A percentile compares a stretch with the other conserved stretches of the same genome.
These are phyloP conservation scores for Ophiorrhiza pumila DNA, from an alignment of 257 asterid genomes.

Conservation along the genomic window DNA sequence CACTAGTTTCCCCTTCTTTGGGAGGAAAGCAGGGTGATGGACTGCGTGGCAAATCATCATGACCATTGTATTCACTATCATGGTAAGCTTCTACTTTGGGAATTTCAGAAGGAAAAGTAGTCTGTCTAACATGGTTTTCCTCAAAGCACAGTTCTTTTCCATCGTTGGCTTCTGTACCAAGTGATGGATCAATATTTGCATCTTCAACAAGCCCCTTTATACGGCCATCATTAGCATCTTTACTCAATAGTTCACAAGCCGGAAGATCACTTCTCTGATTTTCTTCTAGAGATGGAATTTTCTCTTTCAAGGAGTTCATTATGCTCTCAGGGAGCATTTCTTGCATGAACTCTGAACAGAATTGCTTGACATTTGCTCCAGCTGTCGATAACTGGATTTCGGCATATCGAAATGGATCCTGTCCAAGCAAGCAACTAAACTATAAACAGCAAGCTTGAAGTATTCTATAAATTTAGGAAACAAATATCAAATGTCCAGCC, in stretches of 20 bases:
- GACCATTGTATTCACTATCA: slow-evolving; percentile 3
- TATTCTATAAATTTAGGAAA: not conserved
- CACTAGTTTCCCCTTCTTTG: slow-evolving; percentile 7
- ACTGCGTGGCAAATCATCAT: not conserved
- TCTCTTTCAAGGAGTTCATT: slow-evolving; percentile 6
- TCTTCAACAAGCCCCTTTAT: slow-evolving; percentile 6
- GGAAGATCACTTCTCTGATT: not conserved
- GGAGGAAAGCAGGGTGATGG: slow-evolving; percentile 11
- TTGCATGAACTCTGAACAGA: slow-evolving; percentile 25
- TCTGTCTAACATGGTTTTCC: slow-evolving; percentile 2
- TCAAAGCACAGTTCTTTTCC: slow-evolving; percentile 10
- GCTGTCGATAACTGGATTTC: slow-evolving; percentile 25
- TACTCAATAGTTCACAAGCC: slow-evolving; percentile 4
- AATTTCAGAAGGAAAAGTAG: slow-evolving; percentile 7
- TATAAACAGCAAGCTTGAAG: slow-evolving; percentile 5
- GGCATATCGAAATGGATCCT: slow-evolving; percentile 22
- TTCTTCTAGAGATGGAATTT: slow-evolving; percentile 8
- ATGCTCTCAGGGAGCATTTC: slow-evolving; percentile 21
- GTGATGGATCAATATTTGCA: not conserved
- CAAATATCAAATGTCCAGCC: not conserved
- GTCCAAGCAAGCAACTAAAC: slow-evolving; percentile 10
- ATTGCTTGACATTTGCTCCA: slow-evolving; percentile 23
- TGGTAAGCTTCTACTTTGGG: slow-evolving; percentile 1
- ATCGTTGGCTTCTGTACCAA: not conserved
- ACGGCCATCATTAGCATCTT: not conserved